Evolutionary conservation across 108 stramenopile genomes (phyloP), one percentile per base, ranked within the genome.

Genomic region (Nannochloropsis salina): DNA sequence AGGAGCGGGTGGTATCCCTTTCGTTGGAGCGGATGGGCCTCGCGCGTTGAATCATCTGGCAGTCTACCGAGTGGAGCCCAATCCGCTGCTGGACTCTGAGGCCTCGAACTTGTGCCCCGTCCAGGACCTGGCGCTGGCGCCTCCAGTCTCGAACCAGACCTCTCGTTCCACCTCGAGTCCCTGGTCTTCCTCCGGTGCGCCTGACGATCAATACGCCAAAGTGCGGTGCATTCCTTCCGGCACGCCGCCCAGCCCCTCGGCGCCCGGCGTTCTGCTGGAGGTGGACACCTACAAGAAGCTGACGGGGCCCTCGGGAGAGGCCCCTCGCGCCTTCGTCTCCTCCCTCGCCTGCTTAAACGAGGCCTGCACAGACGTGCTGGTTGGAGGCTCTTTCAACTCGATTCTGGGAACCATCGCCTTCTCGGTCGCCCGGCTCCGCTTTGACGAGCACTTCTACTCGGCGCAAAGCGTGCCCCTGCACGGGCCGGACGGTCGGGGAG

Each of bases 251-350:
- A 74, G 8, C n/a, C 61, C 61, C 61, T 74, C 1, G 15, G 20
- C 61, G 15, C 6, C 61, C 20, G 61, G 61, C 8, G 61, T 74
- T 6, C 61, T 74, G 15, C 61, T 74, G 61, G 61, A 15, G 8
- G n/a, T n/a, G 61, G 61, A 74, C n/a, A 15, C 61, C n/a, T 74
- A 74, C 61, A 74, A n/a, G 61, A 74, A 74, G n/a, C 15, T 74
- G 20, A 74, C 61, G 4, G 61, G 61, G 5, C 61, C 61, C 20
- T n/a, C 15, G 61, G 61, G n/a, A n/a, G 6, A 74, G n/a, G n/a
- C 61, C 15, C 6, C 61, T 15, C 15, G 61, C 20, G 61, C 5
- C 61, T 74, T n/a, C n/a, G 61, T 74, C 61, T 74, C 61, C 15
- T 74, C 61, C 61, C 4, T 74, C 2, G 61, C 61, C 4, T 74